Percentiles rank a stretch among this genome's conserved stretches.
Conservation (phyloP, 441 rosid genomes). For the Corymbia calophylla region DNA sequence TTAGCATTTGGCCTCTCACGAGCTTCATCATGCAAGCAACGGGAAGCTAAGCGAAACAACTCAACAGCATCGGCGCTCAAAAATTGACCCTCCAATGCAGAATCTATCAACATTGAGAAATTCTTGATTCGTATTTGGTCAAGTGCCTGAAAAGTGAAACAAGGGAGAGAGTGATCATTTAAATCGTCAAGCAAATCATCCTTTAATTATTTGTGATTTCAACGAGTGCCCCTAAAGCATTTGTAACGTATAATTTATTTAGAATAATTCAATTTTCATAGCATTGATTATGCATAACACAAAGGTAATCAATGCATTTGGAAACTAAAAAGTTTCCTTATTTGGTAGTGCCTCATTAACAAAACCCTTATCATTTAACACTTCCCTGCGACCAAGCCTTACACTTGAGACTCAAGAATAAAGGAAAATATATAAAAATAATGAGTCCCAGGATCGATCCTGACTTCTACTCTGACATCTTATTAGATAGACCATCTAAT, state of each 20-base stretch:
- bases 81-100: slow-evolving; percentile 60
- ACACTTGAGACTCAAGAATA: background rate
- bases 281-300: background rate
- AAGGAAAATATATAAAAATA: background rate
- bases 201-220: background rate
- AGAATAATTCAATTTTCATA: background rate
- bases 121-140: slow-evolving; percentile 61
- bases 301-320: background rate
- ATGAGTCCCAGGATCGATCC: background rate
- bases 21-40: slow-evolving; percentile 73
- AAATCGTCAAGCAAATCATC: background rate
- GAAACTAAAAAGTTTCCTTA: background rate
- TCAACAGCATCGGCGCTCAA: slow-evolving; percentile 61
- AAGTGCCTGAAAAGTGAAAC: slow-evolving; percentile 44
- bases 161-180: background rate
- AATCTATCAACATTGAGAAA: slow-evolving; percentile 55
- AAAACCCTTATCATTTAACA: background rate
- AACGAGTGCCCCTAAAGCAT: background rate
- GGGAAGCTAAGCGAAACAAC: slow-evolving; percentile 51
- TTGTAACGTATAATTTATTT: background rate
- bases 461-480: background rate
- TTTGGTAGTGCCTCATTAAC: background rate
- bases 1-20: slow-evolving; percentile 66
- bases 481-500: background rate
- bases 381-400: background rate